These are phyloP conservation scores for Polygonum maritimum DNA, from an alignment of 148 eudicot species.

Conservation along the genomic window DNA sequence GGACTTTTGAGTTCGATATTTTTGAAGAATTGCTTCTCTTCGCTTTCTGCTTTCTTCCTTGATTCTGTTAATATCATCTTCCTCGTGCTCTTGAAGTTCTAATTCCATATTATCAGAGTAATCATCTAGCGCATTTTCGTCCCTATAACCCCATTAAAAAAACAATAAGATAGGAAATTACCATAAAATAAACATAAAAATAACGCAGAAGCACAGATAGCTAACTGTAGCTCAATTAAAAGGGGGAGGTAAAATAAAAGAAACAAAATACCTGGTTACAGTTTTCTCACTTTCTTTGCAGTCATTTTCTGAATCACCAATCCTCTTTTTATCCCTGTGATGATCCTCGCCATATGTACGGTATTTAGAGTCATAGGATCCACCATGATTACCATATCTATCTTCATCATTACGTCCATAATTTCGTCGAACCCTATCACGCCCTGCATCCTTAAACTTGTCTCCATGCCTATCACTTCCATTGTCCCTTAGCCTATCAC, in stretches of 20 bases:
- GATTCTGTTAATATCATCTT: constrained; percentile 77
- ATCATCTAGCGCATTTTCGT: constrained; percentile 51
- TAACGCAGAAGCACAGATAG: neutral
- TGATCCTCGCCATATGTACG: constrained; percentile 32
- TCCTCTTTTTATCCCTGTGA: constrained; percentile 32
- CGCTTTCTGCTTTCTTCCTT: constrained; percentile 95
- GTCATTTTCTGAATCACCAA: constrained; percentile 22
- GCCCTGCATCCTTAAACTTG: constrained; percentile 30
- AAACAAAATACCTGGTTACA: constrained; percentile 25
- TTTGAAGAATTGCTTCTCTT: constrained; percentile 89
- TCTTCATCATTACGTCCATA: constrained; percentile 27
- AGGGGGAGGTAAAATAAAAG: neutral
- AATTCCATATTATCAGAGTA: constrained; percentile 44
- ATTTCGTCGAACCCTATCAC: constrained; percentile 37
- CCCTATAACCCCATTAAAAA: constrained; percentile 27
- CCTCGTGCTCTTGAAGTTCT: constrained; percentile 70
- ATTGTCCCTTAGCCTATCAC: constrained; percentile 20
- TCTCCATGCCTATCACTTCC: constrained; percentile 27
- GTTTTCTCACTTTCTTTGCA: constrained; percentile 12
- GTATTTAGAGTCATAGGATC: constrained; percentile 26
- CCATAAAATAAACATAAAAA: neutral
- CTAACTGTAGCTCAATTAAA: neutral
- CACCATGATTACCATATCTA: constrained; percentile 31
- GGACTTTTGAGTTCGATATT: constrained; percentile 47
- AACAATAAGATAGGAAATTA: neutral